Conservation (phyloP, 345 rosid genomes). For the Corchorus olitorius region DNA sequence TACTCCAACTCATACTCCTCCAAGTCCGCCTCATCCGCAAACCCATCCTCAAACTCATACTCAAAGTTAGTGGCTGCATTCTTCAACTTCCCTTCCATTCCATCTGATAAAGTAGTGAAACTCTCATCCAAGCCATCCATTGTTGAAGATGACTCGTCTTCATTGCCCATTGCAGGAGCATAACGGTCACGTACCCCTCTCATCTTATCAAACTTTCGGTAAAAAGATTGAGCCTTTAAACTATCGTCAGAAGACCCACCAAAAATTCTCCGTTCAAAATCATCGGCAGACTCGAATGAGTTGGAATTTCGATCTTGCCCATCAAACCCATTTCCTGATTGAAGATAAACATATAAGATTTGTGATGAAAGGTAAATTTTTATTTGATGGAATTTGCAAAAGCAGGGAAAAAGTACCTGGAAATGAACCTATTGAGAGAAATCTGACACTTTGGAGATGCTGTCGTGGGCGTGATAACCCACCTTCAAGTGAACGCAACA, state of each 20-base stretch:
- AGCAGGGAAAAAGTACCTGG: neutral
- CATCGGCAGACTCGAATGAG: slow-evolving; percentile 39
- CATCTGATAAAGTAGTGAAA: slow-evolving; percentile 41
- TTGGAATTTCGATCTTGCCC: slow-evolving; percentile 11
- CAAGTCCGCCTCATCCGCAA: no score
- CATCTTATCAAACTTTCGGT: slow-evolving; percentile 38
- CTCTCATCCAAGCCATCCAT: slow-evolving; percentile 29
- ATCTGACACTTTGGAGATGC: slow-evolving; percentile 2
- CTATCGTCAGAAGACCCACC: slow-evolving; percentile 31
- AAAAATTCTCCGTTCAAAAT: slow-evolving; percentile 43
- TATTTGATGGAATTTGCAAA: neutral
- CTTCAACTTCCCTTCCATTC: slow-evolving; percentile 51
- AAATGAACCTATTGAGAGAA: slow-evolving; percentile 8
- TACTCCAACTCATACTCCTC: neutral
- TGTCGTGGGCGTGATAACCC: slow-evolving; percentile 2
- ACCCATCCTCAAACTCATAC: slow-evolving; percentile 34
- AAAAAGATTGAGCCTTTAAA: slow-evolving; percentile 31
- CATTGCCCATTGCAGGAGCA: slow-evolving; percentile 4
- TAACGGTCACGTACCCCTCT: slow-evolving; percentile 26
- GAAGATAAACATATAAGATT: neutral
- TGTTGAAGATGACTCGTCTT: neutral
- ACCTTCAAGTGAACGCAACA: slow-evolving; percentile 17
- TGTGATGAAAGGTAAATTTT: neutral
- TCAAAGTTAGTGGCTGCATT: slow-evolving; percentile 41
- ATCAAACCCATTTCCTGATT: slow-evolving; percentile 17